Percentiles rank a stretch among this genome's conserved stretches.
These are phyloP conservation scores for Pterocarpus macrocarpus DNA, from an alignment of 306 rosid species.

Conservation along the genomic window DNA sequence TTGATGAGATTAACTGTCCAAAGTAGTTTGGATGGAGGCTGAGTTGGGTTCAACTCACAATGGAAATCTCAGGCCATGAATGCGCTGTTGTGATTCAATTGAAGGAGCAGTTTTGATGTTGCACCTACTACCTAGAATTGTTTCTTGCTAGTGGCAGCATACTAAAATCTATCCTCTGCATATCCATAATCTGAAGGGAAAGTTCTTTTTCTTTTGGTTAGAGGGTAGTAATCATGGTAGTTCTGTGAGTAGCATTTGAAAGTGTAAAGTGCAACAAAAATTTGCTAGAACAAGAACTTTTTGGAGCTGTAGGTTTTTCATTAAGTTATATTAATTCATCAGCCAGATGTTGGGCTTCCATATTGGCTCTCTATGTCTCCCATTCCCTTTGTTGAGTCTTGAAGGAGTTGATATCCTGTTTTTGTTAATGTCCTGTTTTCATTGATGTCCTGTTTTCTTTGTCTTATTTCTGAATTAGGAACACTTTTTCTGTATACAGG, in stretches of 20 bases:
- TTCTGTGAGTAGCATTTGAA: background rate
- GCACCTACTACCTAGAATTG: background rate
- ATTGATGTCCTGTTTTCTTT: background rate
- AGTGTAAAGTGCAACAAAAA: background rate
- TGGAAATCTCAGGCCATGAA: background rate
- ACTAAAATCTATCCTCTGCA: background rate
- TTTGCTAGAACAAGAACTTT: background rate
- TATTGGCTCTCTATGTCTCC: background rate
- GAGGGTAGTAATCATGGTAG: background rate
- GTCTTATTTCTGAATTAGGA: background rate
- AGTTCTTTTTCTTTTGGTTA: background rate
- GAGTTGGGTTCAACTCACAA: constrained; percentile 15
- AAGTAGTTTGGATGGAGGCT: background rate
- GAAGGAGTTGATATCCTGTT: background rate
- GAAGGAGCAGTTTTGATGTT: constrained; percentile 7
- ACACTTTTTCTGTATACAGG: background rate
- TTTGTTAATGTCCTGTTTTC: too few species aligned
- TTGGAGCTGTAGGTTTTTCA: background rate
- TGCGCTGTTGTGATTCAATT: constrained; percentile 18
- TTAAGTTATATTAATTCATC: background rate
- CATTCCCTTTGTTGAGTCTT: background rate
- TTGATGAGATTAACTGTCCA: constrained; percentile 21
- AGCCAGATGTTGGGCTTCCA: background rate
- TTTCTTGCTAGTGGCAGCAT: constrained; percentile 7
- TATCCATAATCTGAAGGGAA: background rate